These are phyloP conservation scores for Chlorencoelia australis DNA, from an alignment of 2,329 filamentous ascomycete species.

Conservation along the genomic window DNA sequence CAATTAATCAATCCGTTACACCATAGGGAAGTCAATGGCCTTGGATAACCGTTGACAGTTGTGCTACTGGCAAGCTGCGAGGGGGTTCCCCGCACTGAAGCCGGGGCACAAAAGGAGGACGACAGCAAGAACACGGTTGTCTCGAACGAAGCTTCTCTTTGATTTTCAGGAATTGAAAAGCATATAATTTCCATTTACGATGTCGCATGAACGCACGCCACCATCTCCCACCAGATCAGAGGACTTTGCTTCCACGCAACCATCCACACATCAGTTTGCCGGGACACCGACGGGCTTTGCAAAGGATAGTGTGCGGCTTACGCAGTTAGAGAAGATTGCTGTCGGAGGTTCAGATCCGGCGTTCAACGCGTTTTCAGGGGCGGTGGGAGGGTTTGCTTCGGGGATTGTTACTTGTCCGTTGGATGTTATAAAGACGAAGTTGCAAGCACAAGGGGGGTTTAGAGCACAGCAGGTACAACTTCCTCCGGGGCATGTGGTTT, in stretches of 20 bases:
- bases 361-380: conserved; percentile 80
- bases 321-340: conserved; percentile 46
- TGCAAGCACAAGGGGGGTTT: conserved; percentile 91
- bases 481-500: conserved; percentile 44
- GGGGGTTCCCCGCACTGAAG: conserved; percentile 51
- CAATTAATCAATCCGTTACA: too few relatives aligned
- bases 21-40: conserved; percentile 52
- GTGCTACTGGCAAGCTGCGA: conserved; percentile 46
- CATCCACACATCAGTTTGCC: conserved; percentile 15
- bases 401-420: conserved; percentile 93
- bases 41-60: conserved; percentile 42
- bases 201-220: conserved; percentile 35
- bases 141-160: not conserved
- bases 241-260: conserved; percentile 19
- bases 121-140: conserved; percentile 10
- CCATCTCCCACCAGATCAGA: conserved; percentile 24
- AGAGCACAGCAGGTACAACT: conserved; percentile 26
- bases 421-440: conserved; percentile 97
- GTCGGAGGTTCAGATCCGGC: conserved; percentile 46
- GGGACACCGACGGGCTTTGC: conserved; percentile 10
- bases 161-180: too few relatives aligned
- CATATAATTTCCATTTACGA: conserved; percentile 29
- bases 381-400: conserved; percentile 81
- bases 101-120: conserved; percentile 31
- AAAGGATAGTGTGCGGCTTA: conserved; percentile 23